Conservation (phyloP, 202 grass and related monocot species). For the Dendrocalamus latiflorus region DNA sequence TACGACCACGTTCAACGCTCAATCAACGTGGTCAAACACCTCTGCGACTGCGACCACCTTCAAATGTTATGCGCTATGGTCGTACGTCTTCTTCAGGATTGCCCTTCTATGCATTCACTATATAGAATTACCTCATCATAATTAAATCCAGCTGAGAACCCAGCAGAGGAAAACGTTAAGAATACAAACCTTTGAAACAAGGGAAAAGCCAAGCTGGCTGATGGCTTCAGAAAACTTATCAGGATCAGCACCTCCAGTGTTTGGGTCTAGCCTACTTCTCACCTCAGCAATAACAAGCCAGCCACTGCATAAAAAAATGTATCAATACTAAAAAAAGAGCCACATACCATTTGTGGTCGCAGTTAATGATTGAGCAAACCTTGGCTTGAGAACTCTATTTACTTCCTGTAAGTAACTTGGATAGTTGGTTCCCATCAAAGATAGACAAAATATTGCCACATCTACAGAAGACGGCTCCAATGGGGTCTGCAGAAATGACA, state of each 20-base stretch:
- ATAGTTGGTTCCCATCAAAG: conserved; percentile 89
- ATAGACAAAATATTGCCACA: conserved; percentile 96
- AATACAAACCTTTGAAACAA: conserved; percentile 66
- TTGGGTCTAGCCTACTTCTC: conserved; percentile 83
- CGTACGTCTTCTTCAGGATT: too few relatives aligned
- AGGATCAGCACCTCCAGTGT: conserved; percentile 84
- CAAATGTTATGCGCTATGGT: too few relatives aligned
- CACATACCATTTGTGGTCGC: background rate
- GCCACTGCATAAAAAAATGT: conserved; percentile 55
- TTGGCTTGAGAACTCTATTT: conserved; percentile 75
- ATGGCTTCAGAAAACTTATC: conserved; percentile 80
- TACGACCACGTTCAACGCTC: too few relatives aligned
- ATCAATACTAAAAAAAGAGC: conserved; percentile 7
- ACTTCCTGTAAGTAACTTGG: conserved; percentile 80
- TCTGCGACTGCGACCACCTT: too few relatives aligned
- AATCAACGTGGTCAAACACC: too few relatives aligned
- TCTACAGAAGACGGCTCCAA: conserved; percentile 70
- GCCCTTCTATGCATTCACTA: background rate
- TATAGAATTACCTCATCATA: background rate
- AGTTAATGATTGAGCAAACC: conserved; percentile 42
- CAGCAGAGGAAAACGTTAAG: background rate
- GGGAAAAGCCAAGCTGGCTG: conserved; percentile 73
- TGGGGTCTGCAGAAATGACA: conserved; percentile 59
- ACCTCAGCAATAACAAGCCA: conserved; percentile 98
- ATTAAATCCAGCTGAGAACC: background rate